These are phyloP conservation scores for Eucalyptus pauciflora DNA, from an alignment of 345 rosid genomes.

Conservation along the genomic window DNA sequence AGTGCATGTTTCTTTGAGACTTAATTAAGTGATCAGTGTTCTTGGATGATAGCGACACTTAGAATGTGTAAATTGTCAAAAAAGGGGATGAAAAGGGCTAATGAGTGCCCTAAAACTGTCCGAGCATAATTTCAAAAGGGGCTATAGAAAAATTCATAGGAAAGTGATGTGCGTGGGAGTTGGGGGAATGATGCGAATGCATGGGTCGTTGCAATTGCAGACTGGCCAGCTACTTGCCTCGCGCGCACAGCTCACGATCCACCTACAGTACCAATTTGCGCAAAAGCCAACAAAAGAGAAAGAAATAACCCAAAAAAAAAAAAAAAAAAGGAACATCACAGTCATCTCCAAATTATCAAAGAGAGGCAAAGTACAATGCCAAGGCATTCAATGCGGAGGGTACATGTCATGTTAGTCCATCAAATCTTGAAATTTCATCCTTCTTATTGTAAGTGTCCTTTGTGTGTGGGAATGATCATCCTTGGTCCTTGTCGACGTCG, in stretches of 20 bases:
- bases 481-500: neutral
- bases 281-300: neutral
- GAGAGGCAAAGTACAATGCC: neutral
- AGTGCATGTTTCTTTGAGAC: neutral
- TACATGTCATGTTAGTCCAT: neutral
- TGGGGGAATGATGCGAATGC: neutral
- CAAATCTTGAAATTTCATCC: neutral
- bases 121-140: neutral
- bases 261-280: neutral
- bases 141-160: neutral
- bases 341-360: neutral
- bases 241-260: neutral
- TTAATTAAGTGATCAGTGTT: neutral
- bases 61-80: neutral
- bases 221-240: neutral
- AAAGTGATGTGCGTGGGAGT: neutral
- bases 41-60: neutral
- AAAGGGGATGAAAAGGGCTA: neutral
- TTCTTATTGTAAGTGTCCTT: neutral
- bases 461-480: constrained; percentile 8
- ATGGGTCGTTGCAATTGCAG: neutral
- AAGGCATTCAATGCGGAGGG: neutral
- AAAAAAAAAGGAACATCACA: neutral
- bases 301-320: neutral
- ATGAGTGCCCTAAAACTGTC: neutral